Conservation (phyloP, 148 eudicot species). For the Nepenthes gracilis region DNA sequence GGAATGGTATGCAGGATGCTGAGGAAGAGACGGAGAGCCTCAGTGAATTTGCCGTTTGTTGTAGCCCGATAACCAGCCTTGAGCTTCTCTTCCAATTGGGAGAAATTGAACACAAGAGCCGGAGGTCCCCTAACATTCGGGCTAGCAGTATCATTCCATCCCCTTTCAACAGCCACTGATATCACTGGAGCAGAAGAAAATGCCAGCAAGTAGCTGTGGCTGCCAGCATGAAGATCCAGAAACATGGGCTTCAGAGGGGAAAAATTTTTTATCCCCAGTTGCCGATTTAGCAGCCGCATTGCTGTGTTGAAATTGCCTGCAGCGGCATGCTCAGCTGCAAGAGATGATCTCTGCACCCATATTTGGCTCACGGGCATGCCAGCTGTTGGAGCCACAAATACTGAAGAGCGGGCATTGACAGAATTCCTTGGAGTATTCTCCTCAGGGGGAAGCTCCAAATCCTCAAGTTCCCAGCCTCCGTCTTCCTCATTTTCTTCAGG, state of each 20-base stretch:
- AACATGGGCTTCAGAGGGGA: constrained; percentile 29
- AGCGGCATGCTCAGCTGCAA: constrained; percentile 37
- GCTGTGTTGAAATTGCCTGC: constrained; percentile 44
- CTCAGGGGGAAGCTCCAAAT: constrained; percentile 39
- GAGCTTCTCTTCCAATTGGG: constrained; percentile 39
- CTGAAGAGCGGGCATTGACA: constrained; percentile 19
- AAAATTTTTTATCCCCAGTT: constrained; percentile 34
- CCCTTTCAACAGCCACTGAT: constrained; percentile 26
- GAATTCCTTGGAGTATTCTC: constrained; percentile 27
- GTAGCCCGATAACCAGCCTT: constrained; percentile 32
- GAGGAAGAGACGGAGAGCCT: constrained; percentile 29
- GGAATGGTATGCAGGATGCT: constrained; percentile 33
- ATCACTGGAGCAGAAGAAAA: constrained; percentile 30
- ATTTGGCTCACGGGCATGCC: constrained; percentile 43
- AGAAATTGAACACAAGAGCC: constrained; percentile 29
- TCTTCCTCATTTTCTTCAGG: constrained; percentile 23
- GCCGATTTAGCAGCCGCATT: constrained; percentile 32
- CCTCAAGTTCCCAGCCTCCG: constrained; percentile 39
- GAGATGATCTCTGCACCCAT: constrained; percentile 35
- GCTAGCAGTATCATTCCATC: constrained; percentile 30
- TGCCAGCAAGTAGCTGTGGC: constrained; percentile 29
- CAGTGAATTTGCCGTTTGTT: constrained; percentile 28
- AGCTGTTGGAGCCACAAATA: constrained; percentile 24
- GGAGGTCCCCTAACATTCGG: constrained; percentile 43
- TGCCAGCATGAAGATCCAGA: constrained; percentile 29